These are phyloP conservation scores for Avena eriantha DNA, from an alignment of 176 grass and related monocot genomes.

Conservation along the genomic window DNA sequence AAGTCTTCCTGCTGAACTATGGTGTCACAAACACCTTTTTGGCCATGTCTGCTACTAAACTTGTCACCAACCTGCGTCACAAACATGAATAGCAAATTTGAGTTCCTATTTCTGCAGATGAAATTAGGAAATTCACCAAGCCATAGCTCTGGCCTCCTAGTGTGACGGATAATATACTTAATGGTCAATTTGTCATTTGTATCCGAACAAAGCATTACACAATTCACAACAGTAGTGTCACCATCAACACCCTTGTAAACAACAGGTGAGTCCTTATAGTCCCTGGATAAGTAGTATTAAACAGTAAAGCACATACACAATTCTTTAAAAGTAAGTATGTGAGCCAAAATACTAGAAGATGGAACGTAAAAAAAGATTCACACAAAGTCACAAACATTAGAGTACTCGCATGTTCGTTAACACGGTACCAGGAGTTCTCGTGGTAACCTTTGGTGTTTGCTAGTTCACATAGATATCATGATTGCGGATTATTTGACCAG, in stretches of 20 bases:
- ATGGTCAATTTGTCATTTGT: constrained; percentile 83
- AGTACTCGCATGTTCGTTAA: constrained; percentile 53
- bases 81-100: constrained; percentile 32
- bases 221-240: constrained; percentile 90
- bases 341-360: constrained; percentile 13
- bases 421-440: constrained; percentile 15
- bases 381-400: neutral
- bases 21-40: constrained; percentile 98
- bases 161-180: constrained; percentile 93
- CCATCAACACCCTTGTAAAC: constrained; percentile 91
- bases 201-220: constrained; percentile 88
- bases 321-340: constrained; percentile 7
- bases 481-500: constrained; percentile 93
- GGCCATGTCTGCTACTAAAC: constrained; percentile 98
- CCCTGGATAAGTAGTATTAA: constrained; percentile 40
- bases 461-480: constrained; percentile 94
- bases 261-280: constrained; percentile 61
- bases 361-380: constrained; percentile 33
- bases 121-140: constrained; percentile 31
- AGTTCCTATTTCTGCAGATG: constrained; percentile 23
- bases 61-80: constrained; percentile 86
- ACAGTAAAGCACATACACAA: constrained; percentile 26
- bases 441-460: constrained; percentile 47
- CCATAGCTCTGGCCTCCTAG: constrained; percentile 81
- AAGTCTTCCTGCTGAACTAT: constrained; percentile 99